Conservation (phyloP, 768 basidiomycete genomes). For the Boletus reticulatus region DNA sequence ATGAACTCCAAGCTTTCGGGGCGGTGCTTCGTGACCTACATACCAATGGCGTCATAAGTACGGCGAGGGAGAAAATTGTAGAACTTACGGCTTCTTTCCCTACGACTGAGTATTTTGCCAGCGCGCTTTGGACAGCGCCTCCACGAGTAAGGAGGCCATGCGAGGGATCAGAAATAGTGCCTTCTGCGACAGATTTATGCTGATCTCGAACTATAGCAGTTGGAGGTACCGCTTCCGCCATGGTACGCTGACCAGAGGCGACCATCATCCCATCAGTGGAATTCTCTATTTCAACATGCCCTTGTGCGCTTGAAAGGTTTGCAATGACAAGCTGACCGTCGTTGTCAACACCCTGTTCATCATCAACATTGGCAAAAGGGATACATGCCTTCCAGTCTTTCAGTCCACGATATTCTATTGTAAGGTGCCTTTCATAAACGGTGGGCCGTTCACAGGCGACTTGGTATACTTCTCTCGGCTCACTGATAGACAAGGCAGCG, state of each 20-base stretch:
- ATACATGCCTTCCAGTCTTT: conserved; percentile 1
- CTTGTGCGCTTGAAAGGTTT: neutral
- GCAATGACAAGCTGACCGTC: neutral
- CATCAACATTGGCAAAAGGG: neutral
- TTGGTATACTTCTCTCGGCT: neutral
- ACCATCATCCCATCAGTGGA: neutral
- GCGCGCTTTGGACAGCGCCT: neutral
- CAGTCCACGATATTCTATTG: neutral
- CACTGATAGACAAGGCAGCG: neutral
- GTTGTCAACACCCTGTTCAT: neutral
- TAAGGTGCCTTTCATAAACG: neutral
- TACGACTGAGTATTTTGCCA: neutral
- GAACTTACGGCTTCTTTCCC: conserved; percentile 11
- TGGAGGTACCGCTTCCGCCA: neutral
- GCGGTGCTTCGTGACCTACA: conserved; percentile 7
- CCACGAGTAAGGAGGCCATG: neutral
- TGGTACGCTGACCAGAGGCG: conserved; percentile 2
- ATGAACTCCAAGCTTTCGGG: conserved; percentile 24
- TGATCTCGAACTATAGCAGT: neutral
- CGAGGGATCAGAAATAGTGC: neutral
- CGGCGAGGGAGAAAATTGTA: neutral
- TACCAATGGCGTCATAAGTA: neutral
- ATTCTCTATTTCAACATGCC: neutral
- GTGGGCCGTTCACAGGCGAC: neutral
- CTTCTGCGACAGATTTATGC: neutral